A percentile compares a stretch with the other conserved stretches of the same genome.
These are phyloP conservation scores for Xylaria castorea DNA, from an alignment of 495 filamentous ascomycete species.

Conservation along the genomic window DNA sequence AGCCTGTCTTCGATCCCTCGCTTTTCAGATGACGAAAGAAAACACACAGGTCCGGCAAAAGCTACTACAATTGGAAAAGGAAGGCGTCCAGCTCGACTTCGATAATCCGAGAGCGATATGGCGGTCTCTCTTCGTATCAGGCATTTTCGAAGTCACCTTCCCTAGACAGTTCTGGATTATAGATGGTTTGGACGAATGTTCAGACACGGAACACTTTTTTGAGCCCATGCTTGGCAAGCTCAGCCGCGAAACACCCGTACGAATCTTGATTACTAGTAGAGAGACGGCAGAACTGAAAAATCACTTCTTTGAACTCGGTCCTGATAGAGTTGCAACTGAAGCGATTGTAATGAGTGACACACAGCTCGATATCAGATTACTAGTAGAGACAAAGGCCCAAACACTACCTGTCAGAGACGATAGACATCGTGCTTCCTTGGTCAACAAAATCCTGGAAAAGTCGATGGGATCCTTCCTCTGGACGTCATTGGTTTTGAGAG, in stretches of 20 bases:
- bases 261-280: slow-evolving; percentile 37
- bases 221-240: slow-evolving; percentile 14
- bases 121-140: neutral
- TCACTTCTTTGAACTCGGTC: neutral
- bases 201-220: slow-evolving; percentile 23
- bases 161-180: slow-evolving; percentile 39
- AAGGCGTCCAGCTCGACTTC: neutral
- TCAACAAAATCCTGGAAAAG: slow-evolving; percentile 39
- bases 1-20: slow-evolving; percentile 33
- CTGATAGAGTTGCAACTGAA: neutral
- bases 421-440: slow-evolving; percentile 31
- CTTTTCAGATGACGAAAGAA: slow-evolving; percentile 39
- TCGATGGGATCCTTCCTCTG: slow-evolving; percentile 45
- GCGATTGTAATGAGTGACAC: neutral
- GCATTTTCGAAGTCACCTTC: neutral
- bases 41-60: slow-evolving; percentile 22
- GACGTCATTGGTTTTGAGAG: slow-evolving; percentile 39
- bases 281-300: slow-evolving; percentile 27
- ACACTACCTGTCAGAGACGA: slow-evolving; percentile 23
- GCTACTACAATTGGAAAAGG: slow-evolving; percentile 2
- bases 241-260: neutral
- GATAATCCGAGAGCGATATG: neutral
- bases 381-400: neutral
- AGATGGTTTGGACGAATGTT: slow-evolving; percentile 38
- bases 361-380: neutral